phyloP scores from a whole-genome alignment of 495 filamentous ascomycete genomes.

The Astrocystis sublimbata region DNA sequence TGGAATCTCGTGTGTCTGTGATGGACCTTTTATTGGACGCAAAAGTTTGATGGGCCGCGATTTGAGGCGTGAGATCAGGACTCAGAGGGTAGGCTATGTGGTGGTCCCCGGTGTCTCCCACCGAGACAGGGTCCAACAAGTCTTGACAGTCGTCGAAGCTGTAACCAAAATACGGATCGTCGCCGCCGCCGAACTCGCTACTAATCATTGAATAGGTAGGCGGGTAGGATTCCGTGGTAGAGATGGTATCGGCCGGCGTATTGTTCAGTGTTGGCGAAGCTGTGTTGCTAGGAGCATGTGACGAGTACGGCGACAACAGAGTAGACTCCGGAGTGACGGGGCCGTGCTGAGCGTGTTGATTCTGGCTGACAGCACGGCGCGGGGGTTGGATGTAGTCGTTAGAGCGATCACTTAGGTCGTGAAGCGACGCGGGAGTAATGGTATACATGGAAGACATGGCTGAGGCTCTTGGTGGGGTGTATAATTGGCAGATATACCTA shows the following conservation, averaged over 20 bases:
- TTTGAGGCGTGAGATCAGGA: slow-evolving; percentile 32
- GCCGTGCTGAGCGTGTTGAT: slow-evolving; percentile 21
- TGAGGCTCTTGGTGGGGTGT: slow-evolving; percentile 23
- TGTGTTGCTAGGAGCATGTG: slow-evolving; percentile 39
- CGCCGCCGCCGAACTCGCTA: slow-evolving; percentile 41
- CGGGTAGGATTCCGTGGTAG: slow-evolving; percentile 43
- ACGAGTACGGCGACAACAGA: slow-evolving; percentile 44
- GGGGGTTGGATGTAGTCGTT: slow-evolving; percentile 28
- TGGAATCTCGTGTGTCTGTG: slow-evolving; percentile 21
- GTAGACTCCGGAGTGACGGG: slow-evolving; percentile 31
- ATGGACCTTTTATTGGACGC: slow-evolving; percentile 14
- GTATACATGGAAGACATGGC: slow-evolving; percentile 37
- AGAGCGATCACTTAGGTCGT: slow-evolving; percentile 29
- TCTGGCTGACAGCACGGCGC: slow-evolving; percentile 23
- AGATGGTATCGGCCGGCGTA: slow-evolving; percentile 46
- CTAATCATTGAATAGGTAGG: slow-evolving; percentile 38
- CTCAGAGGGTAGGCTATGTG: slow-evolving; percentile 31
- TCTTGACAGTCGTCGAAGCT: slow-evolving; percentile 9
- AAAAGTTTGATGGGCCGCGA: slow-evolving; percentile 27
- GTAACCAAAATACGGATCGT: slow-evolving; percentile 45
- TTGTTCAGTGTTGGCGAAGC: slow-evolving; percentile 43
- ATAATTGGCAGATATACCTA: slow-evolving; percentile 26
- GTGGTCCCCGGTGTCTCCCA: slow-evolving; percentile 29
- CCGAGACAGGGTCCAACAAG: slow-evolving; percentile 12
- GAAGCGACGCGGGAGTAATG: slow-evolving; percentile 35